These are phyloP conservation scores for Cystobasidium onofrii DNA, from an alignment of 768 basidiomycete genomes.

Conservation along the genomic window DNA sequence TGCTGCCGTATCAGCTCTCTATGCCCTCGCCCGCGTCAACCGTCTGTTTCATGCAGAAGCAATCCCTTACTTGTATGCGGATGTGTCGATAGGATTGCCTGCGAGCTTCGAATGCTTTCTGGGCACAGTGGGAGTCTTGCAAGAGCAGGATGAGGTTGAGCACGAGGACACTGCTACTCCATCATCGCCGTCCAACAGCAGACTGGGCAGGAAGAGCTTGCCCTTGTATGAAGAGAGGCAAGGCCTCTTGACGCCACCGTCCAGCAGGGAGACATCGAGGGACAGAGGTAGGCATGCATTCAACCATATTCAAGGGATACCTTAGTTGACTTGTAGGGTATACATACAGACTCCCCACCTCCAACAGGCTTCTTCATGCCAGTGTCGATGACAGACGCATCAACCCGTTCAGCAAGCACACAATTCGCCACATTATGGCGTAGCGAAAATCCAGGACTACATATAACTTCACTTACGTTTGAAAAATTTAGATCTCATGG, in stretches of 20 bases:
- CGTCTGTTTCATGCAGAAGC: slow-evolving; percentile 17
- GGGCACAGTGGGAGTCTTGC: background rate
- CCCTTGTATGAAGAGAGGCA: slow-evolving; percentile 3
- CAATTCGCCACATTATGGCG: slow-evolving; percentile 22
- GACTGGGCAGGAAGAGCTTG: background rate
- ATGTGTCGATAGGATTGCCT: background rate
- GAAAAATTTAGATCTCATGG: slow-evolving; percentile 96
- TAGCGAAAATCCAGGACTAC: slow-evolving; percentile 43
- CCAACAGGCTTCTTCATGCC: background rate
- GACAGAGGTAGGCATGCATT: too few relatives aligned
- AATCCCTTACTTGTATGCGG: background rate
- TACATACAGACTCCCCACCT: background rate
- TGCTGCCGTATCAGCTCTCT: background rate
- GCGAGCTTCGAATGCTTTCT: slow-evolving; percentile 5
- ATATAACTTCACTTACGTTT: slow-evolving; percentile 80
- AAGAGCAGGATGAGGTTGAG: background rate
- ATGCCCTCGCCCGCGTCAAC: background rate
- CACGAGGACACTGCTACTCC: background rate
- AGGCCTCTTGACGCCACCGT: slow-evolving; percentile 2
- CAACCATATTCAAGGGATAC: too few relatives aligned
- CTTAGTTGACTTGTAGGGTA: too few relatives aligned
- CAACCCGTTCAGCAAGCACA: background rate
- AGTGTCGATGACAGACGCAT: background rate
- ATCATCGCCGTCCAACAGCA: background rate
- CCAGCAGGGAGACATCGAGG: slow-evolving; percentile 9